Evolutionary conservation across 306 rosid genomes (phyloP).

Genomic region (Lupinus albus): DNA sequence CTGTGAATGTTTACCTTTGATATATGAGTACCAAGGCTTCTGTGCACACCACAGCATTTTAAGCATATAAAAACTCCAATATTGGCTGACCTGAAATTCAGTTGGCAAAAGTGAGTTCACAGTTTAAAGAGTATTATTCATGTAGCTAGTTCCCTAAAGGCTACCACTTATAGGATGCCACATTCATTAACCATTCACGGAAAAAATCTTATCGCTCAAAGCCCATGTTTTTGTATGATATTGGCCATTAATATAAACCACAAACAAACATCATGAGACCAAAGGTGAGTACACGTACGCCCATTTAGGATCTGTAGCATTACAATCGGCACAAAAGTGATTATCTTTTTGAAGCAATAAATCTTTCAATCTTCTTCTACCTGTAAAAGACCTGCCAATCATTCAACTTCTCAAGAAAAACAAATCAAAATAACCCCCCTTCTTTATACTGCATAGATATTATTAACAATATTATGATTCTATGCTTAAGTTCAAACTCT

Average conservation of each 20-base stretch:
- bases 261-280: background rate
- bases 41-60: conserved; percentile 94
- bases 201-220: background rate
- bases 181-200: conserved; percentile 32
- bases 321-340: conserved; percentile 88
- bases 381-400: conserved; percentile 54
- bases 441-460: background rate
- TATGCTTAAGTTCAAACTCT: background rate
- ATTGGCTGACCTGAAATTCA: conserved; percentile 82
- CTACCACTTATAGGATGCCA: conserved; percentile 18
- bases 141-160: conserved; percentile 26
- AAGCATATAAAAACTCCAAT: conserved; percentile 95
- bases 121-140: conserved; percentile 4
- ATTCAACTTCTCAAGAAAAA: conserved; percentile 41
- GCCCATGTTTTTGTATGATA: conserved; percentile 17
- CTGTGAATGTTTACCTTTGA: conserved; percentile 70
- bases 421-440: conserved; percentile 1
- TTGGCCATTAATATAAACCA: conserved; percentile 24
- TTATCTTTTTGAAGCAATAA: conserved; percentile 75
- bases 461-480: conserved; percentile 34
- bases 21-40: conserved; percentile 94
- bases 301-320: conserved; percentile 98
- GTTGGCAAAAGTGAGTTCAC: conserved; percentile 26
- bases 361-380: conserved; percentile 77
- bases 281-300: conserved; percentile 66